Conservation (phyloP, 192 early-diverging fungal species). For the Gryganskiella cystojenkinii region DNA sequence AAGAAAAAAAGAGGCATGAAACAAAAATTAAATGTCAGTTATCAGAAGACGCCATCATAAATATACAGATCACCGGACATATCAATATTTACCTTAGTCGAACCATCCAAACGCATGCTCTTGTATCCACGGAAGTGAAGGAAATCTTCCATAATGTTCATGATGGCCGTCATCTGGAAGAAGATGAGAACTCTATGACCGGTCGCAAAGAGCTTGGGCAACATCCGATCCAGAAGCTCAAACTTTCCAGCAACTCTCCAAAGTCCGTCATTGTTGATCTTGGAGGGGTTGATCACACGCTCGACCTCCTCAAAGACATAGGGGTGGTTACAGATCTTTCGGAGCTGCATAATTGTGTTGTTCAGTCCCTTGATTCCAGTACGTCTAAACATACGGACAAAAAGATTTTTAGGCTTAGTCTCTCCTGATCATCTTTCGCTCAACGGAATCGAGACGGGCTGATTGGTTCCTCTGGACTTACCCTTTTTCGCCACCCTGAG, state of each 20-base stretch:
- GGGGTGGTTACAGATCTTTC: constrained; percentile 99
- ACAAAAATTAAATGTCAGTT: too few relatives aligned
- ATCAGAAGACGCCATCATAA: not conserved
- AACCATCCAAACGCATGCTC: constrained; percentile 92
- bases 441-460: not conserved
- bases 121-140: constrained; percentile 76
- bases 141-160: constrained; percentile 98
- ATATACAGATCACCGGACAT: too few relatives aligned
- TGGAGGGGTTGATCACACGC: constrained; percentile 77
- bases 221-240: constrained; percentile 93
- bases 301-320: constrained; percentile 97
- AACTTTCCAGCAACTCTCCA: constrained; percentile 95
- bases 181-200: constrained; percentile 87
- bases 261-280: constrained; percentile 78
- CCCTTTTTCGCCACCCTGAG: constrained; percentile 70
- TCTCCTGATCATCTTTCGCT: not conserved
- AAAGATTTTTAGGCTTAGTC: too few relatives aligned
- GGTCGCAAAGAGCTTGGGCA: constrained; percentile 88
- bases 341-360: constrained; percentile 98
- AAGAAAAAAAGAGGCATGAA: not conserved
- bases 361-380: constrained; percentile 83
- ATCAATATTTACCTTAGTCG: constrained; percentile 77
- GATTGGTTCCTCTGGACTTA: constrained; percentile 54
- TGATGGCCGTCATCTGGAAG: constrained; percentile 90
- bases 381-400: constrained; percentile 32